phyloP scores from a whole-genome alignment of 257 asterid genomes.

The Nicotiana attenuata region DNA sequence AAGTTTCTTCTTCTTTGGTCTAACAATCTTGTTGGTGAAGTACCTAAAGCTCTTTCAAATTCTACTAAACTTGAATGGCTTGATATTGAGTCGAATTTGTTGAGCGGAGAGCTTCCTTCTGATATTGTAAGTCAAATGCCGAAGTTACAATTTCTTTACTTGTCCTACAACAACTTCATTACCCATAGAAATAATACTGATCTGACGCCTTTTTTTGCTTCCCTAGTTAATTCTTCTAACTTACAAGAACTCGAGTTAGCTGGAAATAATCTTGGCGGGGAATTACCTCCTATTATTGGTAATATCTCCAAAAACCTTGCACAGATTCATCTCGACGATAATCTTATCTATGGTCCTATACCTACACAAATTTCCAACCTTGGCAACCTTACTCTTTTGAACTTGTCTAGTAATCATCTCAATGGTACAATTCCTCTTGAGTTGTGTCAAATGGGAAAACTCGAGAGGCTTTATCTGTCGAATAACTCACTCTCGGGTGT shows the following conservation, averaged over 20 bases:
- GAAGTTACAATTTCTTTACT: slow-evolving; percentile 47
- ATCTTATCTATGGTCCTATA: slow-evolving; percentile 52
- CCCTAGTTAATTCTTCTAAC: slow-evolving; percentile 45
- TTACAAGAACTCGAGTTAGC: slow-evolving; percentile 70
- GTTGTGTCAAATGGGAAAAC: slow-evolving; percentile 38
- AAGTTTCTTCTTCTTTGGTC: slow-evolving; percentile 78
- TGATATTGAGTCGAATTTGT: slow-evolving; percentile 58
- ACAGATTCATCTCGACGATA: slow-evolving; percentile 57
- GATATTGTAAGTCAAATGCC: slow-evolving; percentile 38
- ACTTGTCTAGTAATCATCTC: slow-evolving; percentile 61
- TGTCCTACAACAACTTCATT: slow-evolving; percentile 56
- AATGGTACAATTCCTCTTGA: slow-evolving; percentile 62
- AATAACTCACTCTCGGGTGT: slow-evolving; percentile 51
- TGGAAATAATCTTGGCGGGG: slow-evolving; percentile 66
- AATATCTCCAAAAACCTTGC: slow-evolving; percentile 44
- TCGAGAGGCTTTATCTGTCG: slow-evolving; percentile 67
- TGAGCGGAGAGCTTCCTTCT: slow-evolving; percentile 61
- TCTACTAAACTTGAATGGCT: slow-evolving; percentile 70
- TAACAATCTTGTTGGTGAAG: slow-evolving; percentile 48
- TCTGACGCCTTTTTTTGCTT: slow-evolving; percentile 51
- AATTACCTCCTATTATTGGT: slow-evolving; percentile 65
- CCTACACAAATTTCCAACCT: slow-evolving; percentile 58
- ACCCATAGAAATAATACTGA: slow-evolving; percentile 56
- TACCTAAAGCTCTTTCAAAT: slow-evolving; percentile 53
- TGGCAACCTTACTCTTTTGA: slow-evolving; percentile 57